phyloP scores from a whole-genome alignment of 2,329 filamentous ascomycete species.

The Hypoxylon sp. region DNA sequence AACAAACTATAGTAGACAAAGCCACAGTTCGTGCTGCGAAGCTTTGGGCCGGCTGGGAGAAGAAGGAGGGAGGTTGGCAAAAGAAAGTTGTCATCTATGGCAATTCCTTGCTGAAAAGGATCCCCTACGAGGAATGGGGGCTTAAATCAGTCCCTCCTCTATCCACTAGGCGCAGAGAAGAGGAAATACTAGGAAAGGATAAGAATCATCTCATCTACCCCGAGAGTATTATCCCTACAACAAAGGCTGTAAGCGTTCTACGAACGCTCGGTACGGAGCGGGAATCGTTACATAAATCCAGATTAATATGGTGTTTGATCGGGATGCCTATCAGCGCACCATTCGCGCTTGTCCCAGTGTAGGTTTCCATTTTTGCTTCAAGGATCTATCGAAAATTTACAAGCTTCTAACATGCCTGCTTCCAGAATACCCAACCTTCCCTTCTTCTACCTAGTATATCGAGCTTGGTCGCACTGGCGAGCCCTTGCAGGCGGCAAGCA shows the following conservation, averaged over 20 bases:
- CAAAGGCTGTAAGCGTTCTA: slow-evolving; percentile 76
- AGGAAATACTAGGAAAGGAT: slow-evolving; percentile 73
- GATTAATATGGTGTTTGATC: slow-evolving; percentile 84
- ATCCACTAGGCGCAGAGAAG: slow-evolving; percentile 74
- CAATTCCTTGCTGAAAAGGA: slow-evolving; percentile 86
- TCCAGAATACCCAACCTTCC: slow-evolving; percentile 89
- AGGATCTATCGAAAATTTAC: neutral
- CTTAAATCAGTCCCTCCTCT: slow-evolving; percentile 93
- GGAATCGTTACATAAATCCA: slow-evolving; percentile 81
- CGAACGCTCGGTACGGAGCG: slow-evolving; percentile 82
- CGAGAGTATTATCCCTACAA: slow-evolving; percentile 74
- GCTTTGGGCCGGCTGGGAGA: slow-evolving; percentile 90
- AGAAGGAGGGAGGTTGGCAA: slow-evolving; percentile 88
- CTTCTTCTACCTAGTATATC: slow-evolving; percentile 95
- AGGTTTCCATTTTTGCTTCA: slow-evolving; percentile 59
- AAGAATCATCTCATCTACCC: slow-evolving; percentile 85
- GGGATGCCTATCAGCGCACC: slow-evolving; percentile 88
- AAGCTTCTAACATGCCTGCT: slow-evolving; percentile 36
- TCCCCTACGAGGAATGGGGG: slow-evolving; percentile 98
- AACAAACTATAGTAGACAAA: slow-evolving; percentile 75
- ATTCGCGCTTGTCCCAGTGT: slow-evolving; percentile 88
- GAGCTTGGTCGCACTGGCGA: slow-evolving; percentile 92
- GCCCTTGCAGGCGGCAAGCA: slow-evolving; percentile 88
- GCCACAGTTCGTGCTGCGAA: slow-evolving; percentile 78
- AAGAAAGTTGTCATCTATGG: slow-evolving; percentile 88